A percentile compares a stretch with the other conserved stretches of the same genome.
Conservation (phyloP, 2,329 filamentous ascomycete species). For the Alternaria consortialis region DNA sequence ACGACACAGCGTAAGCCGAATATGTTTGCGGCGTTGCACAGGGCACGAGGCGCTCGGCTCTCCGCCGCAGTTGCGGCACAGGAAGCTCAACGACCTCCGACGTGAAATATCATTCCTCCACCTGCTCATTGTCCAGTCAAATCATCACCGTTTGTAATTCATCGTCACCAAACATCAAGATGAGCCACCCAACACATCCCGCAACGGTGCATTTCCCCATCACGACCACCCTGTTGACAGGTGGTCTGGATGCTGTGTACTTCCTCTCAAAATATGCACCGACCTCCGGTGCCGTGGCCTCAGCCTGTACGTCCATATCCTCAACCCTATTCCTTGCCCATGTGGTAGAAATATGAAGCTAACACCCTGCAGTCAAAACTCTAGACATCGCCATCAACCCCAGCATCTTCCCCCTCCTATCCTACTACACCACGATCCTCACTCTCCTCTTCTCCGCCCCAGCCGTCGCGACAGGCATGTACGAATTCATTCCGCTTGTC, state of each 20-base stretch:
- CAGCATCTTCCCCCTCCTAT: constrained; percentile 51
- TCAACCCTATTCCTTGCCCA: not conserved
- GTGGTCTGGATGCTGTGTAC: constrained; percentile 54
- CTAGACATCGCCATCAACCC: constrained; percentile 37
- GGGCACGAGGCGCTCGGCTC: constrained; percentile 10
- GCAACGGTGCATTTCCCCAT: constrained; percentile 60
- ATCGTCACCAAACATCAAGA: constrained; percentile 3
- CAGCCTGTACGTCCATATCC: constrained; percentile 30
- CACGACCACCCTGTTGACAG: constrained; percentile 55
- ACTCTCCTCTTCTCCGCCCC: constrained; percentile 47
- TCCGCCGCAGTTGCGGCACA: constrained; percentile 4
- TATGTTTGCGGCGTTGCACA: not conserved
- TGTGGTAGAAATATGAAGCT: not conserved
- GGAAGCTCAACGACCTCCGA: no score
- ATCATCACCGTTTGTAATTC: not conserved
- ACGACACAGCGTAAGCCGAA: constrained; percentile 15
- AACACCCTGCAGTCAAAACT: constrained; percentile 32
- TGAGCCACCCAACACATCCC: constrained; percentile 57
- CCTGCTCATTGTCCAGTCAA: not conserved
- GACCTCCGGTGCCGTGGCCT: constrained; percentile 43
- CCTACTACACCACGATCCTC: constrained; percentile 57
- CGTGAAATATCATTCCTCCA: not conserved
- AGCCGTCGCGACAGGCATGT: constrained; percentile 43
- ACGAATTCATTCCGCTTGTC: constrained; percentile 54
- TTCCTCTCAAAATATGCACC: constrained; percentile 44